Conservation (phyloP, 2,329 filamentous ascomycete genomes). For the Aureobasidium lini region DNA sequence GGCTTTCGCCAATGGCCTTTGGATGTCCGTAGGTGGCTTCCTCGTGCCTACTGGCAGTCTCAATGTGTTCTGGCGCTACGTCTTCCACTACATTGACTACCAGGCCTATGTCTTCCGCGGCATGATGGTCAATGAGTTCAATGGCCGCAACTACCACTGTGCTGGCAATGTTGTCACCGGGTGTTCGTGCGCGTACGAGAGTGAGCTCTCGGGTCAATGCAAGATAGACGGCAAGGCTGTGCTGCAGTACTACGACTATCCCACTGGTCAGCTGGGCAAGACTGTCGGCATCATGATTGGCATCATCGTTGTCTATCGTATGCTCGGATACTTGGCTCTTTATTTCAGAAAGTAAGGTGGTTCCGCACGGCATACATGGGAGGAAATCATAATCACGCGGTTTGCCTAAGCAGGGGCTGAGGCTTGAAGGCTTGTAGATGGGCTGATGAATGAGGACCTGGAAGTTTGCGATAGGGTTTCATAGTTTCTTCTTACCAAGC, state of each 20-base stretch:
- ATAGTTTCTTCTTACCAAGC: too few species aligned
- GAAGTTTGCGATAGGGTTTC: too few species aligned
- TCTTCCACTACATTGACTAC: constrained; percentile 81
- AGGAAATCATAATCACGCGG: not conserved
- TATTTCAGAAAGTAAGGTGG: constrained; percentile 1
- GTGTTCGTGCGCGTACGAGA: constrained; percentile 63
- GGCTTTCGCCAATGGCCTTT: constrained; percentile 77
- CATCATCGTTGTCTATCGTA: constrained; percentile 13
- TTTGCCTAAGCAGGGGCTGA: not conserved
- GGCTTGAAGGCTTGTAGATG: too few species aligned
- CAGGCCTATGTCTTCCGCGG: constrained; percentile 77
- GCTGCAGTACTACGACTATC: constrained; percentile 58
- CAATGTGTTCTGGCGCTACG: constrained; percentile 77
- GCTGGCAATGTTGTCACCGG: constrained; percentile 26
- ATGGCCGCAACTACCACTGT: constrained; percentile 53
- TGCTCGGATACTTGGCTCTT: constrained; percentile 9
- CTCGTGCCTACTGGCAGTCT: constrained; percentile 62
- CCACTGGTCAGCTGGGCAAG: constrained; percentile 34
- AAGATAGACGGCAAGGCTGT: constrained; percentile 62
- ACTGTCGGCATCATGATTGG: constrained; percentile 15
- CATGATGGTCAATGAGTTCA: constrained; percentile 87
- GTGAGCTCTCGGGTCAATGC: constrained; percentile 52
- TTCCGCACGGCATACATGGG: not conserved
- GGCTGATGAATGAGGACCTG: too few species aligned
- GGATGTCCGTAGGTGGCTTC: constrained; percentile 81